These are phyloP conservation scores for Aspergillus sp. DNA, from an alignment of 2,329 filamentous ascomycete genomes.

Conservation along the genomic window DNA sequence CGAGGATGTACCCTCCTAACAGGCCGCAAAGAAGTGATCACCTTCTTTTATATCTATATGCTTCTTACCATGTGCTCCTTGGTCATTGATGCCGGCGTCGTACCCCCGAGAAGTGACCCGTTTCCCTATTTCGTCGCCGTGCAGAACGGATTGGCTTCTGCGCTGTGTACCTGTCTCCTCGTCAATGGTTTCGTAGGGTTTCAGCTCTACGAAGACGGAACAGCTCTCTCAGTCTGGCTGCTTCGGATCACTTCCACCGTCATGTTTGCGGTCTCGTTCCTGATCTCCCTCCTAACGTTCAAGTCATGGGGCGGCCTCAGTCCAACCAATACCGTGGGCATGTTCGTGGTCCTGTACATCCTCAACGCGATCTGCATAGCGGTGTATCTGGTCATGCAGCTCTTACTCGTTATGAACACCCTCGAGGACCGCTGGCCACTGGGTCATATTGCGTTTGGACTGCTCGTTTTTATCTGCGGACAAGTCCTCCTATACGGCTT, in stretches of 20 bases:
- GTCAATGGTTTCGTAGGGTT: slow-evolving; percentile 99
- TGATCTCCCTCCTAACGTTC: slow-evolving; percentile 88
- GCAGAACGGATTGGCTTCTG: slow-evolving; percentile 80
- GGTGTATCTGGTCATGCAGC: slow-evolving; percentile 82
- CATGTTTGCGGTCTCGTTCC: slow-evolving; percentile 83
- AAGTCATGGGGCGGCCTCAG: slow-evolving; percentile 83
- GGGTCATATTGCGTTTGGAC: slow-evolving; percentile 83
- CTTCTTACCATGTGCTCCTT: slow-evolving; percentile 84
- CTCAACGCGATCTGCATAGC: slow-evolving; percentile 83
- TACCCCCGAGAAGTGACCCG: slow-evolving; percentile 73
- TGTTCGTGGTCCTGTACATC: slow-evolving; percentile 90
- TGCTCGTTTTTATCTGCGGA: slow-evolving; percentile 86
- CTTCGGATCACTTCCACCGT: slow-evolving; percentile 72
- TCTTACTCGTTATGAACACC: slow-evolving; percentile 83
- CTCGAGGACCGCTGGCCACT: slow-evolving; percentile 94
- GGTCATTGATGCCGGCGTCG: slow-evolving; percentile 86
- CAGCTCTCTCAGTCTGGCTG: slow-evolving; percentile 88
- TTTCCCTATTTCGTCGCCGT: slow-evolving; percentile 91
- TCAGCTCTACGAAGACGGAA: slow-evolving; percentile 96
- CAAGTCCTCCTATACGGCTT: slow-evolving; percentile 93
- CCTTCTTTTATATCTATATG: slow-evolving; percentile 97
- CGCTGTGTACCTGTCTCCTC: slow-evolving; percentile 81
- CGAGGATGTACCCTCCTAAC: slow-evolving; percentile 1
- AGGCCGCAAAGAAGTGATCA: slow-evolving; percentile 71
- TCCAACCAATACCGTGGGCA: slow-evolving; percentile 79